Evolutionary conservation across 768 basidiomycete genomes (phyloP).

Genomic region (Phylloporus sp.): DNA sequence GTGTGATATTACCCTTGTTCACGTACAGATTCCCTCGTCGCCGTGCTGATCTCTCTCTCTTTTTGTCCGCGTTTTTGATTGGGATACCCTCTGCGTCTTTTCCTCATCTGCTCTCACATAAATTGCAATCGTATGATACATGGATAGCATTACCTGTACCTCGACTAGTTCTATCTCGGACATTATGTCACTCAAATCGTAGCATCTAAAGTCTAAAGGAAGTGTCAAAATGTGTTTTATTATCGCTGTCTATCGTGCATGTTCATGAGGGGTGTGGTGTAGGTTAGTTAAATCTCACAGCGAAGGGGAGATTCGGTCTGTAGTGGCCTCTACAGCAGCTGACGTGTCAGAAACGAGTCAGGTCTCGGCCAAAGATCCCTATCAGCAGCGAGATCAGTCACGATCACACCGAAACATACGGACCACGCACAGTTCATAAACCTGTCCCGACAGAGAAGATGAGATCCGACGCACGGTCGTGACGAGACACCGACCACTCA

Average conservation of each 20-base stretch:
- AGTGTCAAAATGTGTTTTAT: background rate
- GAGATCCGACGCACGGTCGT: constrained; percentile 12
- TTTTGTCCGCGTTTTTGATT: constrained; percentile 8
- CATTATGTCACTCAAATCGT: constrained; percentile 6
- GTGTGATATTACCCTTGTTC: background rate
- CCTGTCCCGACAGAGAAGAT: constrained; percentile 33
- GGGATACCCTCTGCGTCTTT: background rate
- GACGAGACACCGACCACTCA: constrained; percentile 30
- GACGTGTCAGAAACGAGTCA: constrained; percentile 54
- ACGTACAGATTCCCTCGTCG: background rate
- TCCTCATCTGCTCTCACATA: background rate
- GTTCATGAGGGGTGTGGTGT: constrained; percentile 1
- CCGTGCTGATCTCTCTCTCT: background rate
- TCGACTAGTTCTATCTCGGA: constrained; percentile 9
- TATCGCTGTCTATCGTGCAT: constrained; percentile 6
- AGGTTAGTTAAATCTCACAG: background rate
- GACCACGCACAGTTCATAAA: constrained; percentile 60
- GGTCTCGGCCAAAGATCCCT: constrained; percentile 77
- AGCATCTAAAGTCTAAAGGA: constrained; percentile 3
- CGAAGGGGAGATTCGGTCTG: background rate
- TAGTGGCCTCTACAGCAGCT: background rate
- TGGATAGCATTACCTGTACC: constrained; percentile 20
- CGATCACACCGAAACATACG: constrained; percentile 8
- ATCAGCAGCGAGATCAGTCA: constrained; percentile 3
- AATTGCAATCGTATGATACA: constrained; percentile 16